A percentile compares a stretch with the other conserved stretches of the same genome.
These are phyloP conservation scores for Mycena rebaudengoi DNA, from an alignment of 768 basidiomycete species.

Conservation along the genomic window DNA sequence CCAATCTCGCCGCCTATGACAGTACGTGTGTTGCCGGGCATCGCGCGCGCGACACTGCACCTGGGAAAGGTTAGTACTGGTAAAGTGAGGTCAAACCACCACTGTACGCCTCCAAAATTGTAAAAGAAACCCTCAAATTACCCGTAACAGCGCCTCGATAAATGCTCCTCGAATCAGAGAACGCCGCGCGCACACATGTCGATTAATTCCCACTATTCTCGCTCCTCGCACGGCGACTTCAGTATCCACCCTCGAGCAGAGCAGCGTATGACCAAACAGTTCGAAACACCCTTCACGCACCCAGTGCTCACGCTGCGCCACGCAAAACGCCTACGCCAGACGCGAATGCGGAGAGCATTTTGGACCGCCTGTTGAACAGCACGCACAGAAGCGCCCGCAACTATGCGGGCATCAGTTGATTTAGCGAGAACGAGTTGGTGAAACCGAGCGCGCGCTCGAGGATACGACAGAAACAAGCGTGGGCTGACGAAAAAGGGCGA, in stretches of 20 bases:
- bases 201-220: conserved; percentile 84
- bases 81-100: conserved; percentile 42
- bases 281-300: conserved; percentile 16
- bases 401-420: conserved; percentile 73
- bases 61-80: neutral
- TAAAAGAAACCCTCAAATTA: conserved; percentile 62
- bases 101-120: conserved; percentile 76
- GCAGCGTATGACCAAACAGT: conserved; percentile 8
- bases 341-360: conserved; percentile 32
- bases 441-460: conserved; percentile 65
- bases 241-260: conserved; percentile 70
- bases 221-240: conserved; percentile 83
- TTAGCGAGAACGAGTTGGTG: conserved; percentile 73
- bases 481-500: conserved; percentile 58
- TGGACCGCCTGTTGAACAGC: conserved; percentile 51
- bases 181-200: conserved; percentile 79
- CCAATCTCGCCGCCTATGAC: conserved; percentile 93
- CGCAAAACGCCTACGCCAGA: conserved; percentile 18
- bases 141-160: conserved; percentile 62
- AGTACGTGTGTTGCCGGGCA: conserved; percentile 73
- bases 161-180: conserved; percentile 79
- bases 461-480: conserved; percentile 79
- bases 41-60: conserved; percentile 88
- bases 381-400: conserved; percentile 73
- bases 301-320: conserved; percentile 24